A percentile compares a stretch with the other conserved stretches of the same genome.
These are phyloP conservation scores for Monosporascus sp. DNA, from an alignment of 2,329 filamentous ascomycete genomes.

Conservation along the genomic window DNA sequence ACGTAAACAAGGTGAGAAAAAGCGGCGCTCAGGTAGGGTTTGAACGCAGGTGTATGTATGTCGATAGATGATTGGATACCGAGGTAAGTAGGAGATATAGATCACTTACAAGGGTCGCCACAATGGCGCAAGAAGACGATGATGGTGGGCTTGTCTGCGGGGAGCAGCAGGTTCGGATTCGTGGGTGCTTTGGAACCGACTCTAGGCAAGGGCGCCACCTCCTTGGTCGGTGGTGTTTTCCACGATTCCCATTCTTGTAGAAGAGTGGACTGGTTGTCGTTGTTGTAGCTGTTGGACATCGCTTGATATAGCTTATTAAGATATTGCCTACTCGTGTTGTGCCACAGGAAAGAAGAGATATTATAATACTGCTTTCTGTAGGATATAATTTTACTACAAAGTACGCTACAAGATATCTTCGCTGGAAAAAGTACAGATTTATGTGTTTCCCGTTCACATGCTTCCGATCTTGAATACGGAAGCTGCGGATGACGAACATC, in stretches of 20 bases:
- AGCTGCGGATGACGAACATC: neutral
- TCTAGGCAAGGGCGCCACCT: slow-evolving; percentile 42
- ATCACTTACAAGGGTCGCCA: slow-evolving; percentile 63
- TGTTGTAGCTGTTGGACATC: neutral
- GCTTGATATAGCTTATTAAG: neutral
- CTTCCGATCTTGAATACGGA: too few species aligned
- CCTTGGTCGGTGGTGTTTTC: slow-evolving; percentile 35
- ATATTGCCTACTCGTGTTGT: neutral
- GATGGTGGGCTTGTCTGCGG: slow-evolving; percentile 51
- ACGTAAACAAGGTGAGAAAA: too few species aligned
- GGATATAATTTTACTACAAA: too few species aligned
- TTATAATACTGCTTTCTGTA: too few species aligned
- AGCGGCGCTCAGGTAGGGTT: neutral
- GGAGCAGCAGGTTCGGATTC: slow-evolving; percentile 47
- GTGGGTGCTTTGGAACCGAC: slow-evolving; percentile 53
- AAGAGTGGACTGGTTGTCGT: slow-evolving; percentile 17
- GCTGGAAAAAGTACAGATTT: too few species aligned
- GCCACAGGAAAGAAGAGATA: too few species aligned
- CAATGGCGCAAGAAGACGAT: slow-evolving; percentile 68
- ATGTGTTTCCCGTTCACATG: too few species aligned
- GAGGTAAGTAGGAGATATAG: neutral
- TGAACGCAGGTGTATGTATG: neutral
- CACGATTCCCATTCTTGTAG: slow-evolving; percentile 36
- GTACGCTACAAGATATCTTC: too few species aligned
- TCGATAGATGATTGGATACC: neutral